These are phyloP conservation scores for Gossypium herbaceum DNA, from an alignment of 345 rosid genomes.

Conservation along the genomic window DNA sequence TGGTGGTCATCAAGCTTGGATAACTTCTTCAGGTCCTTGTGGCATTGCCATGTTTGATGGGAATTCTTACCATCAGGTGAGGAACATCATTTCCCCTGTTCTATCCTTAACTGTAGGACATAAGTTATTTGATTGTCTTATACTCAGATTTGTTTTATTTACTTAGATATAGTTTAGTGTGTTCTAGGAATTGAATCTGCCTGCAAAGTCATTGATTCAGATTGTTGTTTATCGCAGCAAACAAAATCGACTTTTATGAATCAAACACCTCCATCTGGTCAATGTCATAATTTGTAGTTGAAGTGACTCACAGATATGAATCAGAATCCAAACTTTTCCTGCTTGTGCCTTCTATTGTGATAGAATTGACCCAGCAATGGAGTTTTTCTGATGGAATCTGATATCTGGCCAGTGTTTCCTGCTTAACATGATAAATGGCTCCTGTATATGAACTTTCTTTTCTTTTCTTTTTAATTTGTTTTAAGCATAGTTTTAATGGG, in stretches of 20 bases:
- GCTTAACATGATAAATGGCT: slow-evolving; percentile 4
- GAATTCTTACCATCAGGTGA: slow-evolving; percentile 58
- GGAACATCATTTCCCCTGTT: not conserved
- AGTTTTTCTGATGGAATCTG: not conserved
- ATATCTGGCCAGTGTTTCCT: not conserved
- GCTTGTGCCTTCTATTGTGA: not conserved
- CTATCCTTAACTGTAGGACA: not conserved
- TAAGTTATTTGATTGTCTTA: not conserved
- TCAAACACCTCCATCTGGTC: slow-evolving; percentile 12
- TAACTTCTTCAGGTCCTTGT: slow-evolving; percentile 37
- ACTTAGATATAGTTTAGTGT: not conserved
- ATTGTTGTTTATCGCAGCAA: slow-evolving; percentile 9
- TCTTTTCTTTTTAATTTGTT: not conserved
- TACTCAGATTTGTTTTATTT: not conserved
- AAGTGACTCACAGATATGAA: not conserved
- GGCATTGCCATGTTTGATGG: slow-evolving; percentile 51
- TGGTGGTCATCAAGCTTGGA: slow-evolving; percentile 48
- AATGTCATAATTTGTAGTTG: not conserved
- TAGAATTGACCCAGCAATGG: not conserved
- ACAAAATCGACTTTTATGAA: slow-evolving; percentile 11
- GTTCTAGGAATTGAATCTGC: not conserved
- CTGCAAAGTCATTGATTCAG: not conserved
- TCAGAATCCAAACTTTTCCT: not conserved
- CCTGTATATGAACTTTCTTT: slow-evolving; percentile 2
- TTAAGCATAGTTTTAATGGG: not conserved